Percentiles rank a stretch among this genome's conserved stretches.
phyloP scores from a whole-genome alignment of 139 green algal genomes.

The Volvox reticuliferus region DNA sequence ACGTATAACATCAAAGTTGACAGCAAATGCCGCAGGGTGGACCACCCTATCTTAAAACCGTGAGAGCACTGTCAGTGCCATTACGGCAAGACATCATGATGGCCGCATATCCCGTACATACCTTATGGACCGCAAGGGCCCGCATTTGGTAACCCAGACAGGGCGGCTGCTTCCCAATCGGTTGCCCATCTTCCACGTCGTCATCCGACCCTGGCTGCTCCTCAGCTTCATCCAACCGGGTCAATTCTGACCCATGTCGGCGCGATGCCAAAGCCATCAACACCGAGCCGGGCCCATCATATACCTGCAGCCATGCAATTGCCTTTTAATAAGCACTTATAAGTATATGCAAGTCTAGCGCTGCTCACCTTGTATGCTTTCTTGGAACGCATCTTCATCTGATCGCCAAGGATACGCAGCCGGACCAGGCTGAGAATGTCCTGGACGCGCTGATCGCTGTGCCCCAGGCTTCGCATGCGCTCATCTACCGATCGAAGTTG shows the following conservation, averaged over 20 bases:
- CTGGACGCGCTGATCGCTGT: conserved; percentile 62
- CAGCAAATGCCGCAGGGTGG: not conserved
- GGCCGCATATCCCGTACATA: not conserved
- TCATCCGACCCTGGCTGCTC: not conserved
- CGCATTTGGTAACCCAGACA: conserved; percentile 76
- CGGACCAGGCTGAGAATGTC: conserved; percentile 77
- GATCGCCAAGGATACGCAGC: conserved; percentile 76
- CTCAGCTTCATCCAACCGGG: not conserved
- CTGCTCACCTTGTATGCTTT: conserved; percentile 37
- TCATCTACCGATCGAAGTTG: conserved; percentile 48
- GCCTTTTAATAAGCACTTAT: not conserved
- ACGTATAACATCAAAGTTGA: not conserved
- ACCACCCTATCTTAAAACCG: too few species aligned
- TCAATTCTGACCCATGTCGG: not conserved
- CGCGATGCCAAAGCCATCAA: conserved; percentile 26
- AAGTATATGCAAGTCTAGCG: not conserved
- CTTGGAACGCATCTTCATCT: conserved; percentile 60
- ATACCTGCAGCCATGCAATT: conserved; percentile 14
- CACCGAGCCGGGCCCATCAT: conserved; percentile 40
- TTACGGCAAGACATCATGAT: too few species aligned
- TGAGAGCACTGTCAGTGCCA: too few species aligned
- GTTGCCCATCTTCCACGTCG: not conserved
- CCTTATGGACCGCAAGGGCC: conserved; percentile 53
- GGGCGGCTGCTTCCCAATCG: not conserved
- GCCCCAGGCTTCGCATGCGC: conserved; percentile 57